phyloP scores from a whole-genome alignment of 163 green algal species.

The Coccomyxa subellipsoidea region DNA sequence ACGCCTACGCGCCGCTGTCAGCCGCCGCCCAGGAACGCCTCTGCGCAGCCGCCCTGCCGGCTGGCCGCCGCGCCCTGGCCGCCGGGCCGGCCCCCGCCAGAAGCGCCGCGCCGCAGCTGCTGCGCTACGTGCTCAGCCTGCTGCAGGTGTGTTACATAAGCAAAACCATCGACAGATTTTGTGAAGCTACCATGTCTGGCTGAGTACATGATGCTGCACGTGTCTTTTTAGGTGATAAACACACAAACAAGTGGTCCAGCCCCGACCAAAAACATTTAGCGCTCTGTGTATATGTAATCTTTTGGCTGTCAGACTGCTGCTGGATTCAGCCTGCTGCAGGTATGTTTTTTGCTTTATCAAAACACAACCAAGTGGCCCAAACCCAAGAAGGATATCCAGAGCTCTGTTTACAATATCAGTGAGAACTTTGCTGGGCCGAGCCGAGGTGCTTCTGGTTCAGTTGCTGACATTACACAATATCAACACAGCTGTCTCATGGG shows the following conservation, averaged over 20 bases:
- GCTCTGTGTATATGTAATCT: background rate
- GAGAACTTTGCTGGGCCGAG: too few relatives aligned
- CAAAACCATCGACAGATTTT: background rate
- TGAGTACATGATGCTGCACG: background rate
- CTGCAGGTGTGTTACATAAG: slow-evolving; percentile 14
- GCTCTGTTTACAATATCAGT: too few relatives aligned
- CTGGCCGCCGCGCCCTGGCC: slow-evolving; percentile 13
- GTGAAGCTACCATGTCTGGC: background rate
- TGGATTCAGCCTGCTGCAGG: too few relatives aligned
- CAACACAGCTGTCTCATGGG: too few relatives aligned
- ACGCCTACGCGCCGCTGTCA: slow-evolving; percentile 25
- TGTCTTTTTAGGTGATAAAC: background rate
- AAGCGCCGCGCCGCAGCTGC: slow-evolving; percentile 23
- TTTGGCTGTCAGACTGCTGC: background rate
- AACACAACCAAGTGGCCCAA: too few relatives aligned
- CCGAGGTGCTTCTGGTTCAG: too few relatives aligned
- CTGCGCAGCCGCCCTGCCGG: slow-evolving; percentile 33
- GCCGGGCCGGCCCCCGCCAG: slow-evolving; percentile 6
- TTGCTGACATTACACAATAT: too few relatives aligned
- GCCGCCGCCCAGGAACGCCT: background rate
- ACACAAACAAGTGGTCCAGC: background rate
- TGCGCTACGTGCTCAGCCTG: slow-evolving; percentile 36
- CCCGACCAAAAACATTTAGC: background rate
- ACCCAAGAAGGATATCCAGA: too few relatives aligned
- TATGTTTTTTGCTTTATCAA: too few relatives aligned